Base-by-base conservation (phyloP, 2,329 filamentous ascomycete genomes). In the Sarocladium strictum region DNA sequence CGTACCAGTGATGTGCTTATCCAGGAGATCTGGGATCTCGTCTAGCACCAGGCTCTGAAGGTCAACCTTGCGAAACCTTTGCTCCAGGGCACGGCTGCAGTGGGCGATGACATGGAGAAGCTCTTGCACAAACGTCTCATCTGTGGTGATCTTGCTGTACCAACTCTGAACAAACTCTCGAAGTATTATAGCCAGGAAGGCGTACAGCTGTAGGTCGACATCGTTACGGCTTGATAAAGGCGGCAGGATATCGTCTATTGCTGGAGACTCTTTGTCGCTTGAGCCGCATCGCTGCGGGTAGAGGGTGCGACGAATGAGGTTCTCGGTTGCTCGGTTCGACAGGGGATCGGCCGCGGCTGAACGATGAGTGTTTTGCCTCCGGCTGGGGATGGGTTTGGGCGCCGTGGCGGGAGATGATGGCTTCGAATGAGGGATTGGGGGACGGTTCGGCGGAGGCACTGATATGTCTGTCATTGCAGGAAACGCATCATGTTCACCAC, bases 211-310 rank as follows among this genome's bases (percentile, higher is more conserved):
- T 55, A 95, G 75, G 69, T 99, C 94, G 57, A 97, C 84, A 62
- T 95, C 90, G 69, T 96, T 96, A 53, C 90, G 91, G 74, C 91
- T 96, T 50, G 93, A 97, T 64, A 99, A 77, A 37, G 92, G 91
- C 56, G 93, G 94, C 45, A 99, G 76, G 41, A 96, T 76, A 62
- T 92, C 87, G 57, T 95, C 85, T 61, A 96, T 85, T 50, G 89
- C 81, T 27, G 73, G 69, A 56, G 63, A 65, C 26, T 59, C 60
- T 62, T 86, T 76, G 71, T 87, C 75, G 60, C 75, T 67, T 47
- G 78, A 74, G 10, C 27, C 14, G 5, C 11, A 38, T 55, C 85
- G 79, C 61, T 90, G 85, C n/a, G 87, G 81, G 68, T 90, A 96
- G 49, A 97, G 82, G 35, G 86, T 85, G 51, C 90, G 86, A 57